Evolutionary conservation across 805 yeast genomes (phyloP).

Genomic region (Metschnikowia shivogae): DNA sequence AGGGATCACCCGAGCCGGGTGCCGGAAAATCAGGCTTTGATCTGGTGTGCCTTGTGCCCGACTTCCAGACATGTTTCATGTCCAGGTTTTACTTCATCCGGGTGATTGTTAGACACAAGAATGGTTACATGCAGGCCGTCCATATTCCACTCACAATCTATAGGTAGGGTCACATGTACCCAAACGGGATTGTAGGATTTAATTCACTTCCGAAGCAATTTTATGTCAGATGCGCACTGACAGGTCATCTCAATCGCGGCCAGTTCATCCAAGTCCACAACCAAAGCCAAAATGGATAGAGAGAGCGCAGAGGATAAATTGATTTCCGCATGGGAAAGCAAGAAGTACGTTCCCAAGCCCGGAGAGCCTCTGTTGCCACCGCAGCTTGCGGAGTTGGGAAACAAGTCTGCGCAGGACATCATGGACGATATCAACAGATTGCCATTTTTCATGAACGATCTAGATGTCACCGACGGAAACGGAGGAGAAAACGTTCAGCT

Average conservation of each 20-base stretch:
- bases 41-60: constrained; percentile 34
- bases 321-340: constrained; percentile 41
- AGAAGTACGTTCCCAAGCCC: constrained; percentile 38
- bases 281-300: constrained; percentile 4
- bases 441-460: constrained; percentile 91
- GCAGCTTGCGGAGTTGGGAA: constrained; percentile 60
- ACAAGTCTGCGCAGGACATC: constrained; percentile 71
- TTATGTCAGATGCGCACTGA: background rate
- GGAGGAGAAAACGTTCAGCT: constrained; percentile 71
- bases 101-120: constrained; percentile 25
- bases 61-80: constrained; percentile 35
- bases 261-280: too few relatives aligned
- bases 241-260: background rate
- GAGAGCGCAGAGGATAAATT: constrained; percentile 18
- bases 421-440: constrained; percentile 72
- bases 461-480: constrained; percentile 71
- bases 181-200: background rate
- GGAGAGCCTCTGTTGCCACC: constrained; percentile 80
- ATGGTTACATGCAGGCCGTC: constrained; percentile 28
- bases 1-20: constrained; percentile 19
- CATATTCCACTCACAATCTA: constrained; percentile 30
- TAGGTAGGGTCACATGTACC: background rate
- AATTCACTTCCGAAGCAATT: background rate
- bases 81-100: constrained; percentile 35
- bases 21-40: constrained; percentile 22